Evolutionary conservation across 371 early-diverging fungal species (phyloP), one percentile per base, ranked within the genome.

Genomic region (Mucor circinelloides): DNA sequence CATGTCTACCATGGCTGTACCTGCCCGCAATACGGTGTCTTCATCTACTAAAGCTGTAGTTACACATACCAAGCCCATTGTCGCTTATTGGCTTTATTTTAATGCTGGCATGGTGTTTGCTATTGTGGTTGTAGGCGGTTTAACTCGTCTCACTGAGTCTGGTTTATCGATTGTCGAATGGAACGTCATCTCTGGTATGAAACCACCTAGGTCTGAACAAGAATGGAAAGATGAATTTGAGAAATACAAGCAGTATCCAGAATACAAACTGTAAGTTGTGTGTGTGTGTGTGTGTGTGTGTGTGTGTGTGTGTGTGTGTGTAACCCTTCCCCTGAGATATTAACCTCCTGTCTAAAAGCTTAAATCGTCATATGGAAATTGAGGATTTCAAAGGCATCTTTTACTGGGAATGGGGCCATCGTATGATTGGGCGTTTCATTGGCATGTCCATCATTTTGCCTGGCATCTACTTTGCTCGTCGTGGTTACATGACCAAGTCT

Each of bases 221-320:
- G 96, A 94, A 65, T 98, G 99, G 99, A 83, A 88, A 44, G 88
- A 82, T 32, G 96, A 97, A 81, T 98, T 97, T 84, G 91, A 91
- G 73, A 97, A 98, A 83, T 98, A 98, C 88, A 95, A 97, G 75
- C 92, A 93, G 81, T 95, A 89, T 71, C 98, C 98, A 27, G 98
- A 98, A 78, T 98, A 94, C 78, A 93, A 95, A 78, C 78, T 94
- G 91, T 91, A 87, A 73, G 88, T 63, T 1, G 42, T 5, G 1
- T 9, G 36, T 12, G 36, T 36, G 8, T 34, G 34, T 4, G 34
- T 34, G 34, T 34, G 5, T 5, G 31, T 31, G 31, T 57, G 19
- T 46, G 15, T 28, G 19, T 17, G 3, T 42, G 15, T 15, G 28
- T 36, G 2, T 30, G 40, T 7, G 7, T 31, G 5, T 40, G 17